phyloP scores from a whole-genome alignment of 1,139 yeast species.

The Lodderomyces jiufengensis region DNA sequence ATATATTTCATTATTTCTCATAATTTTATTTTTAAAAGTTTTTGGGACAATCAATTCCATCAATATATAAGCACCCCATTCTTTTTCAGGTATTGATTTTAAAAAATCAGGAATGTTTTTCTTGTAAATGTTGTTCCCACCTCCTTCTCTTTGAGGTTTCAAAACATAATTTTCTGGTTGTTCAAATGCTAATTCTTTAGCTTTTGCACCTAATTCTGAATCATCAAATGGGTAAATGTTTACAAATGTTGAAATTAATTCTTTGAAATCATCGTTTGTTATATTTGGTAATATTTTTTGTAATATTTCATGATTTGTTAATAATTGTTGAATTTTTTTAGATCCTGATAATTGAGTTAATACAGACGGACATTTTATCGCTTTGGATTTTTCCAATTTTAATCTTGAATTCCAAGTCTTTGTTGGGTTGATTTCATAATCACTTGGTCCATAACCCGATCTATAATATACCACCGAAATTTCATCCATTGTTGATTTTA shows the following conservation, averaged over 20 bases:
- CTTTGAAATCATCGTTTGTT: conserved; percentile 21
- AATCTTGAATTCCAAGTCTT: conserved; percentile 76
- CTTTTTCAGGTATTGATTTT: conserved; percentile 53
- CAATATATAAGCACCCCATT: conserved; percentile 88
- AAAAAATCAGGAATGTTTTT: conserved; percentile 77
- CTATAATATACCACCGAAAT: conserved; percentile 87
- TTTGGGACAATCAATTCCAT: conserved; percentile 92
- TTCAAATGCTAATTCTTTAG: conserved; percentile 65
- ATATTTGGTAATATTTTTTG: conserved; percentile 41
- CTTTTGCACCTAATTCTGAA: conserved; percentile 59
- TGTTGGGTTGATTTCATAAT: conserved; percentile 50
- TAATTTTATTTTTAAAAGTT: conserved; percentile 58
- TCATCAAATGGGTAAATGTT: conserved; percentile 82
- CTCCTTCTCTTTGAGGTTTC: conserved; percentile 97
- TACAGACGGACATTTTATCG: conserved; percentile 89
- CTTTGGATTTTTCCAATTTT: conserved; percentile 65
- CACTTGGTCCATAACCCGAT: conserved; percentile 82
- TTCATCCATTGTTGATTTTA: conserved; percentile 58
- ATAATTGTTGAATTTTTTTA: conserved; percentile 85
- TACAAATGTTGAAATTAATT: conserved; percentile 66
- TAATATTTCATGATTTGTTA: conserved; percentile 55
- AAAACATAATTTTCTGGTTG: conserved; percentile 71
- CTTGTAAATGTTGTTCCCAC: conserved; percentile 88
- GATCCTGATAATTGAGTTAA: conserved; percentile 89
- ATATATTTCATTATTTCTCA: conserved; percentile 60